Evolutionary conservation across 257 asterid genomes (phyloP).

Genomic region (Fraxinus excelsior): DNA sequence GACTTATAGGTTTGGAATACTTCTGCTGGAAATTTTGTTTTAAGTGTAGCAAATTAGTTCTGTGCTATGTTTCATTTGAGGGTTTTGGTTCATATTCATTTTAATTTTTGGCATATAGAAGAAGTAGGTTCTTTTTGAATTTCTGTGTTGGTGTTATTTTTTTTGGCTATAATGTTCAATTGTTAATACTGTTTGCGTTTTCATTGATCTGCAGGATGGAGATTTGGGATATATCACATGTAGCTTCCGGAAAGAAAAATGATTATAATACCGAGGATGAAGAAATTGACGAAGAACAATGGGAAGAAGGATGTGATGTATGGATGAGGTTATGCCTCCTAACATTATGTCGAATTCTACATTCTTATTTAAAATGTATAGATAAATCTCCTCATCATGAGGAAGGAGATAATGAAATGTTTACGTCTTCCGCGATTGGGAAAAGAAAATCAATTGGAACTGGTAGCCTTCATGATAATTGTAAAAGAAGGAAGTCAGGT

Average conservation of each 20-base stretch:
- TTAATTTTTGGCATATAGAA: background rate
- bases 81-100: background rate
- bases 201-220: background rate
- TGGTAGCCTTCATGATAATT: background rate
- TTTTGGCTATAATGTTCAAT: background rate
- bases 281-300: background rate
- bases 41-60: background rate
- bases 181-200: background rate
- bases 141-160: background rate
- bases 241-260: background rate
- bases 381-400: background rate
- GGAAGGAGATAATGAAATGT: background rate
- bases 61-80: background rate
- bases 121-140: background rate
- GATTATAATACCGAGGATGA: background rate
- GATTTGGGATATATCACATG: background rate
- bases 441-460: background rate
- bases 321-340: background rate
- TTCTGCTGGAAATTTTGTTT: background rate
- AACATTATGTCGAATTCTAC: background rate
- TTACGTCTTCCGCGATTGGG: background rate
- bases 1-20: background rate
- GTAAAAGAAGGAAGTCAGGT: background rate
- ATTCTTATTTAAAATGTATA: background rate
- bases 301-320: background rate